Conservation (phyloP, 2,329 filamentous ascomycete genomes). For the Fusarium avenaceum region DNA sequence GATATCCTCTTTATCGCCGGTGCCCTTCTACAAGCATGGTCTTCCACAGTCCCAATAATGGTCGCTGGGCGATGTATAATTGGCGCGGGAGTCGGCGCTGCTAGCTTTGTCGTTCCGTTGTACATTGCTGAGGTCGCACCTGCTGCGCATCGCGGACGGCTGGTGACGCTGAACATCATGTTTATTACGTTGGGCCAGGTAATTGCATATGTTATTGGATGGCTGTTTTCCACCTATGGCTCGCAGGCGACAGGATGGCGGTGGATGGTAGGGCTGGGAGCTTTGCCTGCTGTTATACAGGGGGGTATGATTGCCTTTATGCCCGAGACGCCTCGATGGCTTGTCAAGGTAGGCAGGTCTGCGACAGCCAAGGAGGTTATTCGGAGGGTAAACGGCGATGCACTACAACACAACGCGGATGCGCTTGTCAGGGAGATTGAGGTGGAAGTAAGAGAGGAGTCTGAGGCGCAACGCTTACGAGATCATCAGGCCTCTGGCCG, state of each 20-base stretch:
- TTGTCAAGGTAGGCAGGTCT: constrained; percentile 76
- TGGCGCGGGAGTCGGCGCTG: constrained; percentile 79
- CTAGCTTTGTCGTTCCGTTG: constrained; percentile 85
- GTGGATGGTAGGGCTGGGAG: constrained; percentile 91
- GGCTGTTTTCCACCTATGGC: constrained; percentile 73
- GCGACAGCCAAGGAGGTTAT: constrained; percentile 76
- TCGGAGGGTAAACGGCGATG: constrained; percentile 70
- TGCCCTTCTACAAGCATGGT: constrained; percentile 73
- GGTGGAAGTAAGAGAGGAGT: constrained; percentile 79
- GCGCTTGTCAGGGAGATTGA: constrained; percentile 77
- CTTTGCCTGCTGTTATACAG: constrained; percentile 80
- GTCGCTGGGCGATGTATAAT: constrained; percentile 77
- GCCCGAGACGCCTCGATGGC: constrained; percentile 91
- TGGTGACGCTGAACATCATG: constrained; percentile 85
- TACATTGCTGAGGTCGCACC: constrained; percentile 92
- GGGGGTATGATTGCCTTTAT: constrained; percentile 76
- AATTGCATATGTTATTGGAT: constrained; percentile 87
- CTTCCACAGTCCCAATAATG: constrained; percentile 72
- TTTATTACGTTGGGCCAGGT: constrained; percentile 92
- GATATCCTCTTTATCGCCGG: constrained; percentile 77
- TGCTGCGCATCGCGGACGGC: constrained; percentile 77
- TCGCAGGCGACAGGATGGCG: constrained; percentile 76
- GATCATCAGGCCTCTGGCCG: constrained; percentile 47
- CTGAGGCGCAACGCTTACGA: constrained; percentile 61
- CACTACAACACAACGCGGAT: constrained; percentile 65